phyloP scores from a whole-genome alignment of 23 red algal genomes.

The Pyropia haitanensis region DNA sequence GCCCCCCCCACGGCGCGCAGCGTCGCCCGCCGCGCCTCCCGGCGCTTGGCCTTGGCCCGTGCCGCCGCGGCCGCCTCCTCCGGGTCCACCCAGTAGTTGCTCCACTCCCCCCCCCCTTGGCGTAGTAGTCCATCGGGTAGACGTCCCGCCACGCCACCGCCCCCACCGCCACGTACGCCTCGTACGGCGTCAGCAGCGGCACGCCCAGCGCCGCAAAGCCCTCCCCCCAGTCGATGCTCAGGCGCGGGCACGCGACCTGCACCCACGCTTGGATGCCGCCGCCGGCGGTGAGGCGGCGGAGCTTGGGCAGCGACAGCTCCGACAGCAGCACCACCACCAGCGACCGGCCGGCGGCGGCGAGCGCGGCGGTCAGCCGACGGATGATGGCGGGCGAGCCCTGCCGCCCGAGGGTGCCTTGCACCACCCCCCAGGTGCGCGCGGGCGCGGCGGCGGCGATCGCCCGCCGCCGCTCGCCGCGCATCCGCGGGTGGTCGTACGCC shows the following conservation, averaged over 20 bases:
- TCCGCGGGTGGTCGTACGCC: constrained; percentile 58
- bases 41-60: too few species aligned
- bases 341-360: constrained; percentile 16
- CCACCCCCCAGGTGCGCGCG: constrained; percentile 57
- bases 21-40: too few species aligned
- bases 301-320: constrained; percentile 79
- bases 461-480: constrained; percentile 41
- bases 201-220: constrained; percentile 22
- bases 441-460: constrained; percentile 28
- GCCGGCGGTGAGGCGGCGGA: constrained; percentile 31
- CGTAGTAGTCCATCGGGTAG: constrained; percentile 99
- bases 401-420: constrained; percentile 90
- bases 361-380: constrained; percentile 16
- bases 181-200: constrained; percentile 73
- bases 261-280: constrained; percentile 87
- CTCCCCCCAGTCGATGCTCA: constrained; percentile 98
- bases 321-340: constrained; percentile 60
- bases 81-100: constrained; percentile 69
- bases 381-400: constrained; percentile 84
- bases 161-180: constrained; percentile 69
- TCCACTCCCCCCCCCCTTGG: constrained; percentile 86
- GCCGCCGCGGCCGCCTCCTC: constrained; percentile 4
- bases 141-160: constrained; percentile 44
- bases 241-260: constrained; percentile 90
- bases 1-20: too few species aligned